Base-by-base conservation (phyloP, 805 yeast species). In the Candida fluviatilis region DNA sequence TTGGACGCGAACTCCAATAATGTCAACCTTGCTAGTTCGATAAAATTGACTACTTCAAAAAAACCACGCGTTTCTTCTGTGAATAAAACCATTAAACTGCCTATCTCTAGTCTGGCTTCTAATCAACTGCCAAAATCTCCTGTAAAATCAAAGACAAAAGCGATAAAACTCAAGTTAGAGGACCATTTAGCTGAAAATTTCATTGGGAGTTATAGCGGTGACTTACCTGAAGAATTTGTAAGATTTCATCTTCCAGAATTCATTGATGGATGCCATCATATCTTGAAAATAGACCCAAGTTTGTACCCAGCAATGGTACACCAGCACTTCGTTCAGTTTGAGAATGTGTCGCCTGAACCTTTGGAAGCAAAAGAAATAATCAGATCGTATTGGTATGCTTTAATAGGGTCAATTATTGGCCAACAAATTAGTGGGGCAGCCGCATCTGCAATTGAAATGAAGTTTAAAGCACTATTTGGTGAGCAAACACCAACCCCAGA, bases 381-480 rank as follows among this genome's bases (percentile, higher is more conserved):
- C 18, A 35, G 39, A 19, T 33, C 39, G 10, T 68, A 68, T 44
- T 68, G 73, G 73, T 51, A 58, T 37, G 47, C 62, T 25, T 48
- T 68, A 28, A 50, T 68, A 1, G 44, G 58, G 5, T 60, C 69
- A 25, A 75, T 85, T 3, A 74, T 84, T 2, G 72, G 83, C 0
- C 93, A 85, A 55, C 93, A 84, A 54, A 76, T 85, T 8, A 79
- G 85, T 46, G 95, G 95, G 1, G 72, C 76, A 0, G 95, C 96
- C 1, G 96, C 96, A 0, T 57, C 51, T 7, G 71, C 89, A 1
- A 84, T 89, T 21, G 69, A 73, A 40, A 42, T 44, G 8, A 72
- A 75, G 46, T 72, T 85, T 39, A 43, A 42, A 18, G 51, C 52
- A 14, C 38, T 65, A 14, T 65, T 67, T 36, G 46, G 43, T 1